These are phyloP conservation scores for Apiospora phragmitis DNA, from an alignment of 2,329 filamentous ascomycete genomes.

Conservation along the genomic window DNA sequence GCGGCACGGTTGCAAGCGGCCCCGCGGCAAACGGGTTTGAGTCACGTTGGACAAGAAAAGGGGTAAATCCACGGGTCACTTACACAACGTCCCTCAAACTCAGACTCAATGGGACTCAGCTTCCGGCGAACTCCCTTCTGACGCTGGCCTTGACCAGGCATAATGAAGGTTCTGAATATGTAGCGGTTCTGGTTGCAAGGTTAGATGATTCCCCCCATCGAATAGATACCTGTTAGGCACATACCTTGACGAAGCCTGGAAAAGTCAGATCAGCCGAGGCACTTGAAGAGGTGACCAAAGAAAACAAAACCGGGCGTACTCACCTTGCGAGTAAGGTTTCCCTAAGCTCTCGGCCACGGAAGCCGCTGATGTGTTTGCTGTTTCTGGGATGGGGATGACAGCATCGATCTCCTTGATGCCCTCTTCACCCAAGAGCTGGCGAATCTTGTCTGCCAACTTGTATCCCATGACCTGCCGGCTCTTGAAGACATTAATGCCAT, in stretches of 20 bases:
- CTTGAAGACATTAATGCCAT: constrained; percentile 54
- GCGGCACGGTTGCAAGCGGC: neutral
- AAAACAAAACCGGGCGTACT: too few relatives aligned
- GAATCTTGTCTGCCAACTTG: constrained; percentile 69
- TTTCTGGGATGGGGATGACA: constrained; percentile 69
- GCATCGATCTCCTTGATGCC: constrained; percentile 69
- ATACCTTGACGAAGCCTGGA: neutral
- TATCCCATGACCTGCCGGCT: constrained; percentile 76
- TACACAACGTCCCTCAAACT: constrained; percentile 76
- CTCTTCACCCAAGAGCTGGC: constrained; percentile 60
- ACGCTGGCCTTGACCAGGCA: constrained; percentile 71
- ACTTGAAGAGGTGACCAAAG: too few relatives aligned
- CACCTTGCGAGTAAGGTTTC: constrained; percentile 69
- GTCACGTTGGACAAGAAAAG: neutral
- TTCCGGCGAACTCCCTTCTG: constrained; percentile 89
- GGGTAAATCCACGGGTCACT: neutral
- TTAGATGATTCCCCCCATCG: neutral
- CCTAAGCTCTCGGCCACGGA: constrained; percentile 69
- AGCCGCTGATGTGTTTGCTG: constrained; percentile 71
- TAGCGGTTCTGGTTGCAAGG: constrained; percentile 57
- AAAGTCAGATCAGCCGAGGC: neutral
- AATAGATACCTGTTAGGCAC: neutral
- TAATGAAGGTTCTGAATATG: constrained; percentile 77
- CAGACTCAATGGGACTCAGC: constrained; percentile 80
- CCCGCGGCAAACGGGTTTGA: neutral